These are phyloP conservation scores for Candida pseudoviswanathii DNA, from an alignment of 1,139 yeast species.

Conservation along the genomic window DNA sequence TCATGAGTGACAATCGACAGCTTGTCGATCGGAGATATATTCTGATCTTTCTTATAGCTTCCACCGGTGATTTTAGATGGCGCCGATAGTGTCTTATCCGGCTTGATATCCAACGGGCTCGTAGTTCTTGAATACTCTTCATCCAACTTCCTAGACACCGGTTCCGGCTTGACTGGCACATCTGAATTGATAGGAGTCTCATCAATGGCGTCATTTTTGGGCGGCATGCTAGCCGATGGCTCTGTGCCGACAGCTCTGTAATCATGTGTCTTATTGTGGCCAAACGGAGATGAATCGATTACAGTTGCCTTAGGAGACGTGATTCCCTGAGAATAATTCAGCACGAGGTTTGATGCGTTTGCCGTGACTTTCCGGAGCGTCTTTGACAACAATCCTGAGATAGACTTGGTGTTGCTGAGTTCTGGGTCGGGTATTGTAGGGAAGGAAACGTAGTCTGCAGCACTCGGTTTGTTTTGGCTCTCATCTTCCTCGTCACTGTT, in stretches of 20 bases:
- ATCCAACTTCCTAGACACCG: not conserved
- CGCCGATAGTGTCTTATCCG: not conserved
- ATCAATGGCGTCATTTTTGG: slow-evolving; percentile 7
- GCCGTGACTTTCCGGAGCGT: slow-evolving; percentile 49
- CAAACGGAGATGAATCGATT: slow-evolving; percentile 5
- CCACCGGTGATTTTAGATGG: not conserved
- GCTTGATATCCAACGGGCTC: slow-evolving; percentile 4
- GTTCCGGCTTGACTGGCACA: not conserved
- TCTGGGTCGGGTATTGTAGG: slow-evolving; percentile 52
- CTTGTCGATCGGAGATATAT: slow-evolving; percentile 1
- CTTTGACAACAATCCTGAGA: slow-evolving; percentile 37
- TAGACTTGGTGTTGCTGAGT: slow-evolving; percentile 30
- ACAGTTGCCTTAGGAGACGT: slow-evolving; percentile 5
- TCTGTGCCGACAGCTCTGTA: not conserved
- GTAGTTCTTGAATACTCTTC: slow-evolving; percentile 2
- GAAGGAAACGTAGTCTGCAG: slow-evolving; percentile 41
- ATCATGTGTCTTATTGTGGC: not conserved
- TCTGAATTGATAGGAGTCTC: slow-evolving; percentile 6
- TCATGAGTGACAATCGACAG: slow-evolving; percentile 2
- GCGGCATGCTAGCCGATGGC: not conserved
- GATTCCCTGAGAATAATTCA: slow-evolving; percentile 23
- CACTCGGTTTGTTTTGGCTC: not conserved
- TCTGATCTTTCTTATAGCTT: not conserved
- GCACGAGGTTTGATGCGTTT: slow-evolving; percentile 45
- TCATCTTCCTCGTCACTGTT: slow-evolving; percentile 19